phyloP scores from a whole-genome alignment of 177 flowering plant species.

The Vitis hybrid region DNA sequence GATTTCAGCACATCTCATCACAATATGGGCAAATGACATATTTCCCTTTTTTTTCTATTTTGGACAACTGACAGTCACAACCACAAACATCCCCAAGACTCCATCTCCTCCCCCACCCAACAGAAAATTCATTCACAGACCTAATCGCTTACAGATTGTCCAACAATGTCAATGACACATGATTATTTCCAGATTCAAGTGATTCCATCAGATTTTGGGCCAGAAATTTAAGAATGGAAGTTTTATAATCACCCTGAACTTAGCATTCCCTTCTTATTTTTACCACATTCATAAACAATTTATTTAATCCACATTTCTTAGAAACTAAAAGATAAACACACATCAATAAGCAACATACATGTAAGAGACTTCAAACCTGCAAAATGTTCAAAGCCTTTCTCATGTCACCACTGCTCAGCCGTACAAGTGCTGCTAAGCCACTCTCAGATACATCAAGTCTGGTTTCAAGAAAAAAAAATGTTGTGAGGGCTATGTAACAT shows the following conservation, averaged over 20 bases:
- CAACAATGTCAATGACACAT: not conserved
- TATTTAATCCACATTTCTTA: not conserved
- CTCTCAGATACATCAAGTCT: slow-evolving; percentile 87
- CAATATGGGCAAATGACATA: not conserved
- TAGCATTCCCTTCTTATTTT: not conserved
- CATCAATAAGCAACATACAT: not conserved
- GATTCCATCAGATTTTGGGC: not conserved
- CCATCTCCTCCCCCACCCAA: too few relatives aligned
- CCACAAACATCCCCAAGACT: too few relatives aligned
- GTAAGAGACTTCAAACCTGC: slow-evolving; percentile 55
- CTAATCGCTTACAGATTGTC: not conserved
- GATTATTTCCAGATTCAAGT: not conserved
- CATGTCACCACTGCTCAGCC: slow-evolving; percentile 97
- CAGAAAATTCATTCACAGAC: not conserved
- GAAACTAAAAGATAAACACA: not conserved
- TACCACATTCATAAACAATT: not conserved
- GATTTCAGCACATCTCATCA: not conserved
- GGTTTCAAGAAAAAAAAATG: slow-evolving; percentile 6
- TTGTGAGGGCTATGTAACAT: not conserved
- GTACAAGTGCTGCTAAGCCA: slow-evolving; percentile 84
- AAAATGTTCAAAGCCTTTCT: slow-evolving; percentile 96
- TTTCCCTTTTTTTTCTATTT: not conserved
- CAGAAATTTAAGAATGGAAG: not conserved
- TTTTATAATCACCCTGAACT: not conserved
- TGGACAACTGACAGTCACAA: not conserved